These are phyloP conservation scores for Cordyceps cicadae DNA, from an alignment of 2,329 filamentous ascomycete species.

Conservation along the genomic window DNA sequence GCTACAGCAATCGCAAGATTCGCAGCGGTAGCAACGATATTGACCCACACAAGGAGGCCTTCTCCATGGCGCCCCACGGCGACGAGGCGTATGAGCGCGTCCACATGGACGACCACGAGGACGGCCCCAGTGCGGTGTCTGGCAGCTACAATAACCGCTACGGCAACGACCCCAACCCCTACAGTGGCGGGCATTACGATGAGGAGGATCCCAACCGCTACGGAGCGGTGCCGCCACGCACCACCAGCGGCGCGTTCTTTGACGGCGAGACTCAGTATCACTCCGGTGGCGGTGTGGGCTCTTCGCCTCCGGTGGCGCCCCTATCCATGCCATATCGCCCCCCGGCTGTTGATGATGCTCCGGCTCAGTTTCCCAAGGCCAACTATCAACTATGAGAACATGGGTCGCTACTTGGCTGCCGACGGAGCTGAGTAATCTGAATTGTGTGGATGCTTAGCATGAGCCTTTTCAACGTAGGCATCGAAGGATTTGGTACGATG, in stretches of 20 bases:
- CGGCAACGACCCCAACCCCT: slow-evolving; percentile 27
- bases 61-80: slow-evolving; percentile 58
- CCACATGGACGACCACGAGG: slow-evolving; percentile 46
- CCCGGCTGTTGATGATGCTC: slow-evolving; percentile 15
- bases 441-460: not conserved
- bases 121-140: slow-evolving; percentile 19
- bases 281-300: slow-evolving; percentile 18
- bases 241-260: slow-evolving; percentile 32
- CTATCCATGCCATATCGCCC: slow-evolving; percentile 19
- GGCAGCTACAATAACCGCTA: slow-evolving; percentile 28
- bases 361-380: slow-evolving; percentile 7
- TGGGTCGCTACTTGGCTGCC: not conserved
- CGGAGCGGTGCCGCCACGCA: slow-evolving; percentile 28
- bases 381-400: slow-evolving; percentile 6
- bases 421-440: not conserved
- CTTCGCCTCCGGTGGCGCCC: not conserved
- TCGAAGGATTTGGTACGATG: not conserved
- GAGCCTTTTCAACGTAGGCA: not conserved
- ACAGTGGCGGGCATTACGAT: slow-evolving; percentile 28
- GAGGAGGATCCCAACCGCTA: slow-evolving; percentile 32
- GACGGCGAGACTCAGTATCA: slow-evolving; percentile 44
- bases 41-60: slow-evolving; percentile 61
- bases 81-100: slow-evolving; percentile 58
- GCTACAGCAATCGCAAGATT: slow-evolving; percentile 45
- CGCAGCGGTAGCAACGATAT: slow-evolving; percentile 41